Base-by-base conservation (phyloP, 2,329 filamentous ascomycete genomes). In the Pseudogymnoascus sp. region DNA sequence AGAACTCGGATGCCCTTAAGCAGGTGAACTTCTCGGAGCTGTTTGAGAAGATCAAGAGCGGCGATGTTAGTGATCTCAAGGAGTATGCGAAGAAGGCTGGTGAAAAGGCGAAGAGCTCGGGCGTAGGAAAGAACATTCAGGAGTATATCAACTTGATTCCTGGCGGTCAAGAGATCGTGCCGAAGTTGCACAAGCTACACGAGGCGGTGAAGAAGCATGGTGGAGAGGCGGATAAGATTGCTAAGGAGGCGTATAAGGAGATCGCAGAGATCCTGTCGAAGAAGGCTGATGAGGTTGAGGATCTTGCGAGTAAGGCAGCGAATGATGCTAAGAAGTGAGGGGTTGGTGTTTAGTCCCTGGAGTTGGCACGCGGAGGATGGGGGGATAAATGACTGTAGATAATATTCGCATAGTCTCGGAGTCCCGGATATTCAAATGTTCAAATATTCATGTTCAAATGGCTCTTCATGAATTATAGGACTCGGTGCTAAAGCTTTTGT, bases 211-310 rank as follows among this genome's bases (percentile, higher is more conserved):
- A 87, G 69, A 85, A 89, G 77, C 85, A 89, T 72, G 85, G 84
- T 60, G 79, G 85, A 4, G 87, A 91, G 73, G 88, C 87, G 2
- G 83, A 91, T 78, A 82, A 85, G 74, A 77, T 91, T 38, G 73
- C 89, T 61, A 85, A 86, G 75, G 86, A 89, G 72, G 88, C 88
- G 0, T 78, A 89, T 59, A 80, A 87, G 49, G 87, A 90, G 73
- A 76, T 90, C 56, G 79, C 82, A 72, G 78, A 86, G 73, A 80
- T 90, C 31, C 76, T 90, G 43, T 83, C 87, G 73, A 83, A 84
- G 72, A 82, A 83, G 76, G 77, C 78, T 0, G 72, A 80, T 59
- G 78, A 84, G 74, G 81, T 83, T 0, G 78, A 87, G 70, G 81
- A 88, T 67, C 79, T 88, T 68, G 76, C 76, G 2, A 77, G 86